A percentile compares a stretch with the other conserved stretches of the same genome.
phyloP scores from a whole-genome alignment of 176 grass and related monocot genomes.

The Avena sativa region DNA sequence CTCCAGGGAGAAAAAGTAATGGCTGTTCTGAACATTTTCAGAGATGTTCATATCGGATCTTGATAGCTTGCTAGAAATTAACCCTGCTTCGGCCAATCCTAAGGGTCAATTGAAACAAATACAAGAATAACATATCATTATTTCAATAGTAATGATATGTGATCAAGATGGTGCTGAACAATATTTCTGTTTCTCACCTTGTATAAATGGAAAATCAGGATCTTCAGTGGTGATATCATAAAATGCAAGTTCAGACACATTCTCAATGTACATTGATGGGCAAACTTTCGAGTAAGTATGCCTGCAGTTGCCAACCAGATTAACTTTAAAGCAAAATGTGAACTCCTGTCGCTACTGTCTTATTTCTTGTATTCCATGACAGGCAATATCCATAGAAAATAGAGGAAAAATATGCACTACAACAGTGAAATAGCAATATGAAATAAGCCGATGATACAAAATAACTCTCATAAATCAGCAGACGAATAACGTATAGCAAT shows the following conservation, averaged over 20 bases:
- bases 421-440: conserved; percentile 18
- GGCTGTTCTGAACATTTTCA: conserved; percentile 46
- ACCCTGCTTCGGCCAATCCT: conserved; percentile 88
- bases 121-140: conserved; percentile 1
- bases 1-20: conserved; percentile 62
- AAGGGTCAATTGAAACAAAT: conserved; percentile 28
- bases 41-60: conserved; percentile 51
- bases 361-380: not conserved
- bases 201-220: conserved; percentile 83
- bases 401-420: not conserved
- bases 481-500: not conserved
- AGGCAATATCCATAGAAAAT: conserved; percentile 27
- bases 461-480: conserved; percentile 27
- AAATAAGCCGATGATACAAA: not conserved
- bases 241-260: conserved; percentile 89
- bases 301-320: conserved; percentile 55
- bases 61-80: conserved; percentile 84
- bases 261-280: conserved; percentile 92
- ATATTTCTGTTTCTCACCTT: conserved; percentile 64
- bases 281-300: conserved; percentile 81
- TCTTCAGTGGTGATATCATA: conserved; percentile 85
- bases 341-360: not conserved
- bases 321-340: not conserved
- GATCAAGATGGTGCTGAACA: conserved; percentile 3
- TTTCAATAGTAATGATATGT: not conserved